Evolutionary conservation across 768 basidiomycete genomes (phyloP).

Genomic region (Pisolithus orientalis): DNA sequence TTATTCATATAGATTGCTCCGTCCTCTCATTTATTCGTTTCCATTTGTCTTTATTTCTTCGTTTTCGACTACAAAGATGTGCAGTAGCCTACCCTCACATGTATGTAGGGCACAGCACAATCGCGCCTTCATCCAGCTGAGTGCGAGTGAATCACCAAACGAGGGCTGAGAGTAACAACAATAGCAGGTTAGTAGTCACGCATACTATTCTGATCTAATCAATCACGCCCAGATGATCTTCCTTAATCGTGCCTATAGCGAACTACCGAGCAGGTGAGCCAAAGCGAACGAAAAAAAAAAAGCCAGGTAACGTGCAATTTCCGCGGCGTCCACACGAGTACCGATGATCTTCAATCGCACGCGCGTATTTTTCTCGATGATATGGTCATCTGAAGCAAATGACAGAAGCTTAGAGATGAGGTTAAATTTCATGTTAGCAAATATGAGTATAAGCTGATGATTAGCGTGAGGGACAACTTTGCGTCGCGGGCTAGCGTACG

Average conservation of each 20-base stretch:
- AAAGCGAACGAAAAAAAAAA: conserved; percentile 1
- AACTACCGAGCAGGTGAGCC: conserved; percentile 51
- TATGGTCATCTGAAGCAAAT: conserved; percentile 86
- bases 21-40: no score
- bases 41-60: no score
- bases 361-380: conserved; percentile 91
- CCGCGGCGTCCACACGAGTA: conserved; percentile 95
- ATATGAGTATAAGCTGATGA: conserved; percentile 80
- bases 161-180: no score
- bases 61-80: no score
- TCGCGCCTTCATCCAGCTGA: no score
- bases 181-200: background rate
- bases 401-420: conserved; percentile 96
- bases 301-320: conserved; percentile 65
- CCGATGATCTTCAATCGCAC: conserved; percentile 97
- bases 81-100: no score
- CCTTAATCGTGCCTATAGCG: conserved; percentile 96
- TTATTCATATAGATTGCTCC: no score
- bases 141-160: no score
- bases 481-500: conserved; percentile 16
- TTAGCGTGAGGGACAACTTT: conserved; percentile 1
- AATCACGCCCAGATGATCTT: conserved; percentile 93
- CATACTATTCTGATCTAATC: conserved; percentile 35
- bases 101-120: no score
- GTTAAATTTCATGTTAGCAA: conserved; percentile 91